These are phyloP conservation scores for Aureobasidium sp. DNA, from an alignment of 2,329 filamentous ascomycete species.

Conservation along the genomic window DNA sequence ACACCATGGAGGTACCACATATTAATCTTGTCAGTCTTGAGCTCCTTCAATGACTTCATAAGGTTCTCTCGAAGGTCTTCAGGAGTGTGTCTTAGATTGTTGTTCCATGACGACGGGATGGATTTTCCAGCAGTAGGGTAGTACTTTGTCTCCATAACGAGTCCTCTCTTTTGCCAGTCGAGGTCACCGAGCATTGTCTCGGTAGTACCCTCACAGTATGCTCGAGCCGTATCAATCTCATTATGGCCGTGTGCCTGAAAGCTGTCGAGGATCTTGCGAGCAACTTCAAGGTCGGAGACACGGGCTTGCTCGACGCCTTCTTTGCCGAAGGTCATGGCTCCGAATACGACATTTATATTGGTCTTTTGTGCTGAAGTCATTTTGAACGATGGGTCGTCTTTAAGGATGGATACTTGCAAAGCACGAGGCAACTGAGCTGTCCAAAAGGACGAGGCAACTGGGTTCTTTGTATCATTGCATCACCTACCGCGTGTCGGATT, in stretches of 20 bases:
- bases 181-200: constrained; percentile 27
- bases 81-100: constrained; percentile 24
- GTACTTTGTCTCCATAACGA: constrained; percentile 27
- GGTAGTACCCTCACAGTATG: constrained; percentile 24
- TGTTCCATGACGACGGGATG: constrained; percentile 20
- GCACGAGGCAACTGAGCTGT: neutral
- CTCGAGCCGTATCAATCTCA: constrained; percentile 27
- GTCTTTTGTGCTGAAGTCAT: constrained; percentile 22
- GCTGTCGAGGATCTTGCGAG: constrained; percentile 23
- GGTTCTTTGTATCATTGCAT: neutral
- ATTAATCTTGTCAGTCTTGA: constrained; percentile 38
- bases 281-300: constrained; percentile 22
- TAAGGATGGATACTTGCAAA: too few species aligned
- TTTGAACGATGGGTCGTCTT: constrained; percentile 17
- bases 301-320: constrained; percentile 22
- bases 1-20: constrained; percentile 45
- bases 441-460: too few species aligned
- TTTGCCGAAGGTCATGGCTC: constrained; percentile 23
- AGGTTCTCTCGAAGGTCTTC: constrained; percentile 32
- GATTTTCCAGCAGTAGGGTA: constrained; percentile 21
- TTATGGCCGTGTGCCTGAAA: constrained; percentile 28
- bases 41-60: constrained; percentile 32
- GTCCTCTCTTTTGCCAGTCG: constrained; percentile 24
- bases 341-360: constrained; percentile 22
- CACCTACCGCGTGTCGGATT: neutral